phyloP scores from a whole-genome alignment of 345 rosid genomes.

The Passiflora organensis region DNA sequence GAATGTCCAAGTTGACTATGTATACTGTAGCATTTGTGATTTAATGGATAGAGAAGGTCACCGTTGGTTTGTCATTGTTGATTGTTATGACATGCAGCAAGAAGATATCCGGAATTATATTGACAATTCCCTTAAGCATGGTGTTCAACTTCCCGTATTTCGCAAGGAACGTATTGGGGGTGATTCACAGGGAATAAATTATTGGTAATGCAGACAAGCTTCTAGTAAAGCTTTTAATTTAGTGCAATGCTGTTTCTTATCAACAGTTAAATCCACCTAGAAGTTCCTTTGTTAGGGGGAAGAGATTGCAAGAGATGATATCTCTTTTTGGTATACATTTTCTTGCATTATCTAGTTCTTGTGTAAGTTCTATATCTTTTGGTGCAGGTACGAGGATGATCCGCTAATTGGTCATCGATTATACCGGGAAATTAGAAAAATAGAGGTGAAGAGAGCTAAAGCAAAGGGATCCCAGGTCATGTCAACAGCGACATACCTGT shows the following conservation, averaged over 20 bases:
- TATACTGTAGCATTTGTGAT: too few species aligned
- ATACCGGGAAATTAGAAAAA: constrained; percentile 87
- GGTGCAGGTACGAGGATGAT: constrained; percentile 90
- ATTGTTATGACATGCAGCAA: constrained; percentile 50
- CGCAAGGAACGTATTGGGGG: constrained; percentile 96
- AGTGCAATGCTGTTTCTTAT: constrained; percentile 1
- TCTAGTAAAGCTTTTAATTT: constrained; percentile 3
- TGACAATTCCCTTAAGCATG: constrained; percentile 82
- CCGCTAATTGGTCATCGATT: constrained; percentile 85
- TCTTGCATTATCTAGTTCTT: not conserved
- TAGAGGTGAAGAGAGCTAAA: constrained; percentile 69
- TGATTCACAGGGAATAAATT: constrained; percentile 88
- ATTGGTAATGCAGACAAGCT: constrained; percentile 52
- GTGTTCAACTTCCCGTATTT: constrained; percentile 69
- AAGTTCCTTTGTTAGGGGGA: too few species aligned
- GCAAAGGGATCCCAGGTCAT: constrained; percentile 80
- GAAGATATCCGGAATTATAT: constrained; percentile 89
- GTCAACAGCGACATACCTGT: constrained; percentile 61
- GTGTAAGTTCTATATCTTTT: constrained; percentile 15
- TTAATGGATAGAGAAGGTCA: too few species aligned
- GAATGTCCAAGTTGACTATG: too few species aligned
- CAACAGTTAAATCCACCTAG: too few species aligned
- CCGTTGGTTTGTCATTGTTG: too few species aligned
- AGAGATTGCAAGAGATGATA: too few species aligned
- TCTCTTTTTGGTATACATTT: not conserved